A percentile compares a stretch with the other conserved stretches of the same genome.
Conservation (phyloP, 306 rosid species). For the Corylus americana region DNA sequence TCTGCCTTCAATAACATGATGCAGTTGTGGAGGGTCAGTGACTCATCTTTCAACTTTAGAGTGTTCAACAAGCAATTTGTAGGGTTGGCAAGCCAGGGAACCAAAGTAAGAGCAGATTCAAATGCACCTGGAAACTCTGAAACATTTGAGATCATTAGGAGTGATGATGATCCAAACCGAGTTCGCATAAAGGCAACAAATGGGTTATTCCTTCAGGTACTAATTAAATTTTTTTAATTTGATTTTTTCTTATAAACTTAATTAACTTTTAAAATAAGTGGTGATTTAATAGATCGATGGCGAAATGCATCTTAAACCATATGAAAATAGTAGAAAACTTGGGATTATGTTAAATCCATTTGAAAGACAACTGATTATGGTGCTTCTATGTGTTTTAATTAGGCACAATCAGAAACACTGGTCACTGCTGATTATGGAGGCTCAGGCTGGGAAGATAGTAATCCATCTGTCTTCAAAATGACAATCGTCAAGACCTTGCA, state of each 20-base stretch:
- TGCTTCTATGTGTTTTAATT: constrained; percentile 2
- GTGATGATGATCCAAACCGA: constrained; percentile 34
- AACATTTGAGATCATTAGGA: constrained; percentile 57
- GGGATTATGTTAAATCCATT: background rate
- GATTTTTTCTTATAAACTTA: too few relatives aligned
- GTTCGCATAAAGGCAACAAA: constrained; percentile 54
- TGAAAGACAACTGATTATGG: background rate
- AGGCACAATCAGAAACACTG: constrained; percentile 44
- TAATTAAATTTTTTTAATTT: too few relatives aligned
- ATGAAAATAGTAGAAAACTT: background rate
- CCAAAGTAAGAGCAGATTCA: constrained; percentile 33
- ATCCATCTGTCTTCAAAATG: constrained; percentile 67
- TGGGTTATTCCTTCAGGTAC: constrained; percentile 61
- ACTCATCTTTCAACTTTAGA: constrained; percentile 55
- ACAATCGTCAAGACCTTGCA: constrained; percentile 26
- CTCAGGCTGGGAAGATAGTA: constrained; percentile 54
- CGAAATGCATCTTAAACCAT: background rate
- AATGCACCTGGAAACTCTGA: constrained; percentile 39
- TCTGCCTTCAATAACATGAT: background rate
- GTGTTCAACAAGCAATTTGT: constrained; percentile 53
- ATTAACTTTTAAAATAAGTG: too few relatives aligned
- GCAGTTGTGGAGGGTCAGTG: constrained; percentile 70
- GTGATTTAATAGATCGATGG: too few relatives aligned
- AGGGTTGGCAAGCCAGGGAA: constrained; percentile 35
- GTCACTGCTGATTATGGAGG: constrained; percentile 50